phyloP scores from a whole-genome alignment of 306 rosid species.

The Inga oerstediana region DNA sequence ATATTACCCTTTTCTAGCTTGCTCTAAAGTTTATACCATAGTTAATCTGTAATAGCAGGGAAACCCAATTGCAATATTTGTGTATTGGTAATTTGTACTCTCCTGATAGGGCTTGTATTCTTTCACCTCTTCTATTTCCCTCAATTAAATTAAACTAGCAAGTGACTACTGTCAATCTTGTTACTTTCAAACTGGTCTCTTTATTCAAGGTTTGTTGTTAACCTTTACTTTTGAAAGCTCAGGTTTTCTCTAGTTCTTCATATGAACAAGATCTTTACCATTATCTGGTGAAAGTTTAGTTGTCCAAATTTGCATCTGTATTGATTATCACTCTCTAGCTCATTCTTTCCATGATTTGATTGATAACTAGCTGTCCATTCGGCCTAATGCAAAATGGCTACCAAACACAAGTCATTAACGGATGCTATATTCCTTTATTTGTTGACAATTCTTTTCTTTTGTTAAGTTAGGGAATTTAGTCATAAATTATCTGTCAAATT shows the following conservation, averaged over 20 bases:
- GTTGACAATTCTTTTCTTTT: too few relatives aligned
- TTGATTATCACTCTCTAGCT: conserved; percentile 21
- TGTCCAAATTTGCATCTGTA: conserved; percentile 26
- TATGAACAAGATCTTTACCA: conserved; percentile 29
- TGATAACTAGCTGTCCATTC: conserved; percentile 25
- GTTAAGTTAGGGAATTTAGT: too few relatives aligned
- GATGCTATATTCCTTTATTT: too few relatives aligned
- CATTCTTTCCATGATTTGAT: conserved; percentile 32
- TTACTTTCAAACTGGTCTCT: conserved; percentile 9
- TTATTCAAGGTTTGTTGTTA: conserved; percentile 30
- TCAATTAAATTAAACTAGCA: neutral
- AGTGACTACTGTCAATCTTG: neutral
- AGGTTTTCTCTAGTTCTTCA: conserved; percentile 33
- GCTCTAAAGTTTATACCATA: neutral
- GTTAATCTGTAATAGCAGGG: conserved; percentile 20
- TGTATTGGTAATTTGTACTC: neutral
- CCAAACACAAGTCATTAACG: too few relatives aligned
- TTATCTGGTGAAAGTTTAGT: conserved; percentile 27
- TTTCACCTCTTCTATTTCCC: neutral
- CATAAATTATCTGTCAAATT: too few relatives aligned
- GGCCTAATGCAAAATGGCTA: too few relatives aligned
- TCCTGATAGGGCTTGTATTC: conserved; percentile 20
- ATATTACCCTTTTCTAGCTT: conserved; percentile 20
- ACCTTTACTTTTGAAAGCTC: conserved; percentile 32
- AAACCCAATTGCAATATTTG: neutral